Base-by-base conservation (phyloP, 192 early-diverging fungal species). In the Diversispora epigaea region DNA sequence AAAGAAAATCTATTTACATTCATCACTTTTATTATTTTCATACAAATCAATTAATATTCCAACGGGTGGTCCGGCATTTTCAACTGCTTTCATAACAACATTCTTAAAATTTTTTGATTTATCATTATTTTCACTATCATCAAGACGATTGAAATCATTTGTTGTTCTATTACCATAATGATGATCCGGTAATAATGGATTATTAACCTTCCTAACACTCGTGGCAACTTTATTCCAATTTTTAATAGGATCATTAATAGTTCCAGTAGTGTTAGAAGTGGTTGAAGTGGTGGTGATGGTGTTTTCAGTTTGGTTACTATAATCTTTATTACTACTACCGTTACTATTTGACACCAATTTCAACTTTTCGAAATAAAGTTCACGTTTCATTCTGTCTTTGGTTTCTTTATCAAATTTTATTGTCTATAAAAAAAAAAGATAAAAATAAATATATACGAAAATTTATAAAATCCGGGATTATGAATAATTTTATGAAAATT, bases 371-470 rank as follows among this genome's bases (percentile, higher is more conserved):
- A 40, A 40, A 76, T 89, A 89, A 19, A 89, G 52, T 52, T 85
- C 76, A 40, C 86, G 77, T 52, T 86, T 78, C 61, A 89, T 78
- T 25, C 78, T 81, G 55, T 76, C 78, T 74, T 84, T 83, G 7
- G 83, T 82, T 4, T 64, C 78, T 14, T 81, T 63, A 47, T 89
- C 86, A 45, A 84, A 79, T 63, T 77, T 78, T 4, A 80, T 76
- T 46, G 85, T 71, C 79, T 87, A 71, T 43, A 22, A 39, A 32
- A n/a, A n/a, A 61, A 39, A 32, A n/a, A n/a, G 54, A 44, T 8
- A 21, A 69, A 50, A 40, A 46, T 39, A 45, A 21, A 66, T 45
- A 50, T 14, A 3, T 45, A 44, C n/a, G n/a, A 4, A 3, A 43
- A 49, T 15, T 49, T 55, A 10, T 44, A 1, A n/a, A n/a, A 32